Evolutionary conservation across 441 rosid genomes (phyloP).

Genomic region (Populus hybrid): DNA sequence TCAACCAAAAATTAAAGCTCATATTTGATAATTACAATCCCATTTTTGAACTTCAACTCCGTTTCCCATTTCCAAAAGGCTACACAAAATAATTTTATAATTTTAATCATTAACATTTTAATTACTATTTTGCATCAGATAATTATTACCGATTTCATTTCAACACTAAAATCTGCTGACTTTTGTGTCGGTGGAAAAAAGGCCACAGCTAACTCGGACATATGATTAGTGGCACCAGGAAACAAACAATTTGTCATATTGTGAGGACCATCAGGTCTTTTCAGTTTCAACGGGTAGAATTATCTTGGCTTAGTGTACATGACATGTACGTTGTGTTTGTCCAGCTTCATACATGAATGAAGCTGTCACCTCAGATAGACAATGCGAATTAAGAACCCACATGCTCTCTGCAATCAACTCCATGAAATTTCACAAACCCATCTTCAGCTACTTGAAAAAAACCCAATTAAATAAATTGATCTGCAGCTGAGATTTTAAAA

Average conservation of each 20-base stretch:
- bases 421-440: background rate
- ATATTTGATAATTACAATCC: background rate
- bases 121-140: background rate
- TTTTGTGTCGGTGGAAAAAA: background rate
- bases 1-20: background rate
- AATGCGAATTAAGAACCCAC: background rate
- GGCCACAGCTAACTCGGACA: background rate
- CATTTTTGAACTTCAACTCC: too few relatives aligned
- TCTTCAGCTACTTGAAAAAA: background rate
- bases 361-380: conserved; percentile 3
- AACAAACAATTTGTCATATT: conserved; percentile 21
- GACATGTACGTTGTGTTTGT: background rate
- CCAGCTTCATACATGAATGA: background rate
- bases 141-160: background rate
- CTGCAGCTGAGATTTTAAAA: background rate
- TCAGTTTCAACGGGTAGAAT: conserved; percentile 26
- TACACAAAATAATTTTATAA: background rate
- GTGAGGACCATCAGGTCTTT: conserved; percentile 19
- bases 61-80: background rate
- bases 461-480: background rate
- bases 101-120: too few relatives aligned
- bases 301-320: conserved; percentile 11
- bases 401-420: background rate
- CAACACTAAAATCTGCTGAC: background rate
- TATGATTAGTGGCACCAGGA: conserved; percentile 13